Conservation (phyloP, 495 filamentous ascomycete genomes). For the Talaromyces wortmannii region DNA sequence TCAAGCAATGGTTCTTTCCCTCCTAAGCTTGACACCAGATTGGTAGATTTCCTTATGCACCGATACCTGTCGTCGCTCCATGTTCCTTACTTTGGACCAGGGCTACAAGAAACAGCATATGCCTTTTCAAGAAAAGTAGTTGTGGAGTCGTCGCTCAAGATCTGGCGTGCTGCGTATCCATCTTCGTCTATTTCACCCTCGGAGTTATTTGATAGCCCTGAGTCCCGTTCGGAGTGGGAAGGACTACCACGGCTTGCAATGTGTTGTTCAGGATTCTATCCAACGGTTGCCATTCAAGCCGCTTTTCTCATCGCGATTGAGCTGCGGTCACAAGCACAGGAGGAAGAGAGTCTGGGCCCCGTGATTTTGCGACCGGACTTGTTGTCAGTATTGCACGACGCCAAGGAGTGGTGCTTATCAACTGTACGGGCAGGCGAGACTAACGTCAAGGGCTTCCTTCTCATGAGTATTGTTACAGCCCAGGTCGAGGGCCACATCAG, state of each 20-base stretch:
- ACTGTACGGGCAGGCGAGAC: slow-evolving; percentile 44
- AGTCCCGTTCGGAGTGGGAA: too few relatives aligned
- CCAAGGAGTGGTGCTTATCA: slow-evolving; percentile 30
- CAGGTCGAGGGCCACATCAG: slow-evolving; percentile 36
- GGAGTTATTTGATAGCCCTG: slow-evolving; percentile 15
- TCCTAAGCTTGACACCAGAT: slow-evolving; percentile 26
- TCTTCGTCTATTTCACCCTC: slow-evolving; percentile 12
- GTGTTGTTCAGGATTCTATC: slow-evolving; percentile 42
- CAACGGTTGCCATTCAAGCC: slow-evolving; percentile 31
- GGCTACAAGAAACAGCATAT: slow-evolving; percentile 31
- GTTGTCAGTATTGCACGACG: slow-evolving; percentile 36
- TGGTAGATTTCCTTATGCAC: slow-evolving; percentile 36
- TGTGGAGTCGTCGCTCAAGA: slow-evolving; percentile 41
- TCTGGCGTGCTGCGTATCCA: slow-evolving; percentile 37
- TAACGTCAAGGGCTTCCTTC: slow-evolving; percentile 50
- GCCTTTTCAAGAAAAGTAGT: slow-evolving; percentile 41
- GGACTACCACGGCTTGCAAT: slow-evolving; percentile 28
- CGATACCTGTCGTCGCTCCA: slow-evolving; percentile 42
- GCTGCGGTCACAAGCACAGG: slow-evolving; percentile 39
- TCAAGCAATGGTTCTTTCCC: slow-evolving; percentile 11
- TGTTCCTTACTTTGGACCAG: slow-evolving; percentile 33
- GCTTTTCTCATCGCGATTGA: slow-evolving; percentile 38
- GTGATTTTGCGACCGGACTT: slow-evolving; percentile 38
- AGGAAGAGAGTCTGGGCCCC: slow-evolving; percentile 41
- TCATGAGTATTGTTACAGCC: slow-evolving; percentile 28